A percentile compares a stretch with the other conserved stretches of the same genome.
Conservation (phyloP, 2,329 filamentous ascomycete genomes). For the Nigrospora sphaerica region DNA sequence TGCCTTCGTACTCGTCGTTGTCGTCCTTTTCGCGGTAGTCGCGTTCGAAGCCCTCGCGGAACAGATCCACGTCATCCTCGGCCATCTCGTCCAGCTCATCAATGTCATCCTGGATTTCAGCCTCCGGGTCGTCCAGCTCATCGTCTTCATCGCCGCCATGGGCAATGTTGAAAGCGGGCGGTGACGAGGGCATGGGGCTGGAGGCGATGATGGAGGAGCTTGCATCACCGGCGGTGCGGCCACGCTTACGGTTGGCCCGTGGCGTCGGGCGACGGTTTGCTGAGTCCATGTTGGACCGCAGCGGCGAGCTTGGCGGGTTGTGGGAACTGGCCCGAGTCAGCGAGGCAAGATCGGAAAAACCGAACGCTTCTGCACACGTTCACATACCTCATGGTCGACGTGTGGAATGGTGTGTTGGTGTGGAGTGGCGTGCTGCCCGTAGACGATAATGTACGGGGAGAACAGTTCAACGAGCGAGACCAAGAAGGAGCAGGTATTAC, state of each 20-base stretch:
- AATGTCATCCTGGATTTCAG: slow-evolving; percentile 63
- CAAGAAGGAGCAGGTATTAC: too few species aligned
- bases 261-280: slow-evolving; percentile 66
- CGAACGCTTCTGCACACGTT: too few species aligned
- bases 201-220: slow-evolving; percentile 43
- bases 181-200: slow-evolving; percentile 60
- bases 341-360: neutral
- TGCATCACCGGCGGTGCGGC: slow-evolving; percentile 43
- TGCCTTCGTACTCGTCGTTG: slow-evolving; percentile 62
- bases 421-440: too few species aligned
- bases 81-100: slow-evolving; percentile 77
- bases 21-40: slow-evolving; percentile 63
- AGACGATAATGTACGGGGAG: too few species aligned
- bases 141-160: slow-evolving; percentile 65
- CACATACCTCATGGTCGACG: too few species aligned
- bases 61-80: slow-evolving; percentile 74
- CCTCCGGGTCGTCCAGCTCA: slow-evolving; percentile 61
- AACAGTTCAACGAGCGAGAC: too few species aligned
- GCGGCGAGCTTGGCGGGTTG: slow-evolving; percentile 59
- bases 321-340: slow-evolving; percentile 2
- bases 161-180: slow-evolving; percentile 56
- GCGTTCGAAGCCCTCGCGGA: slow-evolving; percentile 64
- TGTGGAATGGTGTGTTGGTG: too few species aligned
- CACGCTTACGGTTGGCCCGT: slow-evolving; percentile 46
- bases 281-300: slow-evolving; percentile 73